phyloP scores from a whole-genome alignment of 805 yeast species.

The Cyberlindnera amylophila region DNA sequence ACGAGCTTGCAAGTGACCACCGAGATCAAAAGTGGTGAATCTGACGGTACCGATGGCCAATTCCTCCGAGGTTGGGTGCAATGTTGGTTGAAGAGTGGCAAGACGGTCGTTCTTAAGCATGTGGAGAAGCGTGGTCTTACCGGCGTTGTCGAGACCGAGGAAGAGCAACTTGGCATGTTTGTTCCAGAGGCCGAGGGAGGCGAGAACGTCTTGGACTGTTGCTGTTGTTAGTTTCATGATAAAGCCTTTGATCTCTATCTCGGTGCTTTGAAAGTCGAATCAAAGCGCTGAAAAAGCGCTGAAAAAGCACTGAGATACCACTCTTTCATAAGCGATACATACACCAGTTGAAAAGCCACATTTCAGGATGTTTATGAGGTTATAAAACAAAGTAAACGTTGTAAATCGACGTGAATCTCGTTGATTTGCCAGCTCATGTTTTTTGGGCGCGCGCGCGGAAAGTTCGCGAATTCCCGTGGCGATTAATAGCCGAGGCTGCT shows the following conservation, averaged over 20 bases:
- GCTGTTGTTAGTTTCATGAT: background rate
- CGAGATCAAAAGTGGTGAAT: conserved; percentile 96
- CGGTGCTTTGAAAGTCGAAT: too few species aligned
- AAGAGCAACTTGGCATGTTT: conserved; percentile 95
- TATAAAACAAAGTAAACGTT: too few species aligned
- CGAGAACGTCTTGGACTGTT: conserved; percentile 50
- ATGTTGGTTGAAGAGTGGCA: conserved; percentile 96
- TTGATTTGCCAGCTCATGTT: background rate
- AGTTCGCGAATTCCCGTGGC: background rate
- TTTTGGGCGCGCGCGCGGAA: background rate
- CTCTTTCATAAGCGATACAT: conserved; percentile 22
- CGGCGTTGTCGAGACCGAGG: conserved; percentile 96
- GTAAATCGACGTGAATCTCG: background rate
- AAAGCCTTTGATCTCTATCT: too few species aligned
- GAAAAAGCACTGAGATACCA: background rate
- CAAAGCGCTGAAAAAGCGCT: background rate
- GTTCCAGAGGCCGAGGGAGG: conserved; percentile 82
- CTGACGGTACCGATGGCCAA: conserved; percentile 93
- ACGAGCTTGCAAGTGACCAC: conserved; percentile 98
- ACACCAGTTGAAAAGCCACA: conserved; percentile 48
- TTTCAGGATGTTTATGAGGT: too few species aligned
- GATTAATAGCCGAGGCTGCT: background rate
- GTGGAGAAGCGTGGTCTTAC: conserved; percentile 86
- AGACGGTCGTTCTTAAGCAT: conserved; percentile 92
- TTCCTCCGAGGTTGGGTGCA: conserved; percentile 98